Percentiles rank a stretch among this genome's conserved stretches.
These are phyloP conservation scores for Blastobotrys persicus DNA, from an alignment of 1,139 yeast genomes.

Conservation along the genomic window DNA sequence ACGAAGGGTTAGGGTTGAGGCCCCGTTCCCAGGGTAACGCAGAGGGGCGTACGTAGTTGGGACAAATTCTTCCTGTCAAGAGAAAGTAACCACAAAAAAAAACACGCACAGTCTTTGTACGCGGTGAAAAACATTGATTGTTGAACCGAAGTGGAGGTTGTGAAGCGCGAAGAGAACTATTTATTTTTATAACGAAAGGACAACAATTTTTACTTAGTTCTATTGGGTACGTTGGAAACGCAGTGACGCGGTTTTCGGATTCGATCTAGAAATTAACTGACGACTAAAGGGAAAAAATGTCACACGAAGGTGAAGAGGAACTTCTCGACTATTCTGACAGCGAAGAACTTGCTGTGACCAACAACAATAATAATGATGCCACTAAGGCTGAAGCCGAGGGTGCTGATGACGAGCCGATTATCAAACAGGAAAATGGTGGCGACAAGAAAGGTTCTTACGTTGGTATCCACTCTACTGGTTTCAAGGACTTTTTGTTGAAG, in stretches of 20 bases:
- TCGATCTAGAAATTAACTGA: neutral
- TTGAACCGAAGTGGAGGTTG: neutral
- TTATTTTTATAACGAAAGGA: neutral
- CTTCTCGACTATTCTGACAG: slow-evolving; percentile 96
- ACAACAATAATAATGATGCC: slow-evolving; percentile 48
- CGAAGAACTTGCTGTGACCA: slow-evolving; percentile 85
- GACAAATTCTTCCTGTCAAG: neutral
- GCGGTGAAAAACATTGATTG: neutral
- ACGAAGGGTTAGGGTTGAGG: neutral
- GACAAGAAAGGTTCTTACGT: slow-evolving; percentile 97
- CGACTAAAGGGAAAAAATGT: slow-evolving; percentile 24
- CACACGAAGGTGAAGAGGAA: slow-evolving; percentile 98
- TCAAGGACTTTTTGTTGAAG: slow-evolving; percentile 94
- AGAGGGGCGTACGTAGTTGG: neutral
- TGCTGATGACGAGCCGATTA: slow-evolving; percentile 27
- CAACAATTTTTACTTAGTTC: slow-evolving; percentile 5
- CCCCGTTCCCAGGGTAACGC: slow-evolving; percentile 4
- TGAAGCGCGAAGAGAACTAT: neutral
- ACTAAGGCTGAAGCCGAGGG: slow-evolving; percentile 31
- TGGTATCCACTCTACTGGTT: slow-evolving; percentile 97
- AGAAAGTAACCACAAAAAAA: neutral
- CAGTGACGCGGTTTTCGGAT: slow-evolving; percentile 3
- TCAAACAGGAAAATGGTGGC: slow-evolving; percentile 42
- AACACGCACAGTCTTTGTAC: neutral
- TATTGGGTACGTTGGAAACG: slow-evolving; percentile 1